These are phyloP conservation scores for Aspergillus awamori DNA, from an alignment of 2,329 filamentous ascomycete species.

Conservation along the genomic window DNA sequence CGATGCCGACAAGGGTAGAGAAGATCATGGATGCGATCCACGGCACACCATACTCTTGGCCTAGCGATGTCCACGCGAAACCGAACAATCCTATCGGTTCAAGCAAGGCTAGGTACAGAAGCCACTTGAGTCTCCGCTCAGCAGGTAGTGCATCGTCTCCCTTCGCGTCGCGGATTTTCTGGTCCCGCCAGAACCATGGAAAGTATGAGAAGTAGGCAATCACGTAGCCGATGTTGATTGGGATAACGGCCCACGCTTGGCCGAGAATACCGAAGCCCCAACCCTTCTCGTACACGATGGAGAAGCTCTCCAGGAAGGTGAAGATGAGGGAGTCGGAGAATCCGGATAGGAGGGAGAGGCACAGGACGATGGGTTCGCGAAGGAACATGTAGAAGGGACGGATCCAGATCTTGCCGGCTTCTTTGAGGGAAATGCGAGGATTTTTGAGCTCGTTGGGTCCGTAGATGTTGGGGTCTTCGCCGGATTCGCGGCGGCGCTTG, in stretches of 20 bases:
- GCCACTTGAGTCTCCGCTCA: conserved; percentile 68
- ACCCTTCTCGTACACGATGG: conserved; percentile 54
- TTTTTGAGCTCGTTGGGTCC: conserved; percentile 59
- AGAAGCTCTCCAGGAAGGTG: conserved; percentile 63
- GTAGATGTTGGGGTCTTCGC: conserved; percentile 62
- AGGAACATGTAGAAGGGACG: conserved; percentile 72
- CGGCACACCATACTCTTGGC: conserved; percentile 60
- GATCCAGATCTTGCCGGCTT: conserved; percentile 51
- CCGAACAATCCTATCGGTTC: conserved; percentile 69
- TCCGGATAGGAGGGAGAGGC: conserved; percentile 68
- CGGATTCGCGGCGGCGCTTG: conserved; percentile 54
- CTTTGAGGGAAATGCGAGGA: conserved; percentile 50
- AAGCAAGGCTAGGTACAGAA: conserved; percentile 63
- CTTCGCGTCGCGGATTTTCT: conserved; percentile 41
- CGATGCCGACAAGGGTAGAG: conserved; percentile 66
- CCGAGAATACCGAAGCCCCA: conserved; percentile 64
- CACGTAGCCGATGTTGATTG: conserved; percentile 68
- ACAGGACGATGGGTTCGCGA: conserved; percentile 71
- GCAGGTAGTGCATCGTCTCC: conserved; percentile 57
- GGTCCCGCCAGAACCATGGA: conserved; percentile 51
- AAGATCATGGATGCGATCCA: conserved; percentile 72
- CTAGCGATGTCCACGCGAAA: conserved; percentile 68
- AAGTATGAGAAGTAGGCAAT: conserved; percentile 61
- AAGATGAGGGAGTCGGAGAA: conserved; percentile 74
- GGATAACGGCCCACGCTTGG: conserved; percentile 64